Evolutionary conservation across 2,329 filamentous ascomycete species (phyloP).

Genomic region (Pseudocercospora ulei): DNA sequence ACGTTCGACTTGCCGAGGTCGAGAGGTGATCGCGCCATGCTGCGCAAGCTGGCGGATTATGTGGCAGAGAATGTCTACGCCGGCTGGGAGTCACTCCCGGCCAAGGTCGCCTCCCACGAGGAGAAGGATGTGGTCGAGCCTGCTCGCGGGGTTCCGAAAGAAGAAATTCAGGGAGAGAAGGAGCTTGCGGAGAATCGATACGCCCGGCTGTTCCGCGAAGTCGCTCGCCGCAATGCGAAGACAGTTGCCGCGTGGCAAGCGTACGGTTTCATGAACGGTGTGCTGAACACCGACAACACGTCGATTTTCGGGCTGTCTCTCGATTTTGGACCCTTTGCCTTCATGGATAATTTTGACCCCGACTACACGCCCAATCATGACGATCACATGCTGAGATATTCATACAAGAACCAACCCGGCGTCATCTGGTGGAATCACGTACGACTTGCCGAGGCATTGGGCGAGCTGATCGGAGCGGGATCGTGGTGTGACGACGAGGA

Average conservation of each 20-base stretch:
- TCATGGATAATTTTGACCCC: slow-evolving; percentile 94
- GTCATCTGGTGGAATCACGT: slow-evolving; percentile 99
- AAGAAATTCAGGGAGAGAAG: slow-evolving; percentile 53
- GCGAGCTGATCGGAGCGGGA: slow-evolving; percentile 76
- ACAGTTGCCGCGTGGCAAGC: slow-evolving; percentile 93
- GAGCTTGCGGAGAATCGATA: slow-evolving; percentile 75
- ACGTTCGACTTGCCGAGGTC: slow-evolving; percentile 87
- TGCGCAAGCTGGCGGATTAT: slow-evolving; percentile 68
- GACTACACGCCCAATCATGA: slow-evolving; percentile 95
- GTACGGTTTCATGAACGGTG: slow-evolving; percentile 98
- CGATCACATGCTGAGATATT: slow-evolving; percentile 75
- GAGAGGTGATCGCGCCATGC: slow-evolving; percentile 64
- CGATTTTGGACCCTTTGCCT: slow-evolving; percentile 94
- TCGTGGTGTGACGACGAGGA: slow-evolving; percentile 57
- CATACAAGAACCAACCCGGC: slow-evolving; percentile 85
- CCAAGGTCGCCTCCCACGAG: slow-evolving; percentile 42
- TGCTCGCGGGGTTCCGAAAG: slow-evolving; percentile 36
- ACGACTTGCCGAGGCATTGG: slow-evolving; percentile 76
- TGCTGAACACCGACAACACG: slow-evolving; percentile 96
- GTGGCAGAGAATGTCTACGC: slow-evolving; percentile 77
- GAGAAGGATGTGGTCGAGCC: slow-evolving; percentile 42
- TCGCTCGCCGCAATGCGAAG: slow-evolving; percentile 72
- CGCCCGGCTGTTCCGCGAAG: slow-evolving; percentile 73
- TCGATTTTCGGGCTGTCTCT: slow-evolving; percentile 80
- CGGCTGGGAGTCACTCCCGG: slow-evolving; percentile 77